Evolutionary conservation across 768 basidiomycete genomes (phyloP).

Genomic region (Trametes cinnabarina): DNA sequence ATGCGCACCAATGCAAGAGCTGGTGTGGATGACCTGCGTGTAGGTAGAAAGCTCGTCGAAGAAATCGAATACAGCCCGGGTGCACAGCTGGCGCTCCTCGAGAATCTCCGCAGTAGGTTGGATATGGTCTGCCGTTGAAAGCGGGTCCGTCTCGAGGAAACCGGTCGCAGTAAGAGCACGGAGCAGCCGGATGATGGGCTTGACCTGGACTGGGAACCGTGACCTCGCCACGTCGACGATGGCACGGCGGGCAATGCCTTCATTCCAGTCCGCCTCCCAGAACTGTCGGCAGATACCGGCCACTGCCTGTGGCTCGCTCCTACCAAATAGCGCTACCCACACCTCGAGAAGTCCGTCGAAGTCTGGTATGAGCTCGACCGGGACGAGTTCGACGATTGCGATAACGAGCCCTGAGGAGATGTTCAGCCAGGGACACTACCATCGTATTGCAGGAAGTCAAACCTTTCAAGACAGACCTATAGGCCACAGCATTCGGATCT

Average conservation of each 20-base stretch:
- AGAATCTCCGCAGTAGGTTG: conserved; percentile 39
- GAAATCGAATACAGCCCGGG: conserved; percentile 71
- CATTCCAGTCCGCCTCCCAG: conserved; percentile 77
- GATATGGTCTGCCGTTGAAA: conserved; percentile 51
- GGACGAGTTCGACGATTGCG: conserved; percentile 68
- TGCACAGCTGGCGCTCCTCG: conserved; percentile 57
- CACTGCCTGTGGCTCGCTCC: conserved; percentile 63
- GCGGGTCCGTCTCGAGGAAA: conserved; percentile 70
- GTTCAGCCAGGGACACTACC: conserved; percentile 6
- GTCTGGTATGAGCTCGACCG: conserved; percentile 74
- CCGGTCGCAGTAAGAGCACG: conserved; percentile 76
- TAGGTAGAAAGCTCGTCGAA: conserved; percentile 69
- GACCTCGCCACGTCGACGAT: conserved; percentile 80
- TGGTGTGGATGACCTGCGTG: conserved; percentile 68
- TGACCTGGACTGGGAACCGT: conserved; percentile 79
- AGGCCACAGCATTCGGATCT: conserved; percentile 76
- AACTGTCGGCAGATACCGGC: conserved; percentile 74
- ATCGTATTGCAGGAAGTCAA: conserved; percentile 11
- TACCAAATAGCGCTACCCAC: conserved; percentile 78
- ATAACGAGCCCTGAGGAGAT: conserved; percentile 64
- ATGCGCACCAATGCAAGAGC: conserved; percentile 61
- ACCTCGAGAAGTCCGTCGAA: conserved; percentile 70
- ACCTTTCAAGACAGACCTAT: conserved; percentile 86
- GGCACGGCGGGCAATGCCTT: conserved; percentile 65
- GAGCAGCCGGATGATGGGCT: conserved; percentile 66